phyloP scores from a whole-genome alignment of 106 monocot genomes.

The Cymbidium sinense region DNA sequence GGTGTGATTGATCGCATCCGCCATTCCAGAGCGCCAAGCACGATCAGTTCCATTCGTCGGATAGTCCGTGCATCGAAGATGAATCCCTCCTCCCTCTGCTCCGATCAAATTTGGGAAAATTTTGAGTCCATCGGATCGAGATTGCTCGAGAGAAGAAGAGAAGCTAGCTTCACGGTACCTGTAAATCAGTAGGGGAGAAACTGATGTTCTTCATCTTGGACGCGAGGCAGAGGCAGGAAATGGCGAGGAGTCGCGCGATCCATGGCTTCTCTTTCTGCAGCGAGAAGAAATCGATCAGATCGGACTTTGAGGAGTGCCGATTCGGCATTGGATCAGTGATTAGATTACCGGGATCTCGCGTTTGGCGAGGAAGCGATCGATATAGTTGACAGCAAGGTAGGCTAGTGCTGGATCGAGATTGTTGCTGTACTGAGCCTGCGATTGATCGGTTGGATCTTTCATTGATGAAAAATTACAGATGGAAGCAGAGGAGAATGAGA shows the following conservation, averaged over 20 bases:
- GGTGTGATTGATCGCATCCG: constrained; percentile 96
- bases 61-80: constrained; percentile 58
- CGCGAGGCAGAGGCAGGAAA: constrained; percentile 81
- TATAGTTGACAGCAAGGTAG: constrained; percentile 83
- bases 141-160: neutral
- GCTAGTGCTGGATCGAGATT: constrained; percentile 49
- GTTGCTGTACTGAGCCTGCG: constrained; percentile 43
- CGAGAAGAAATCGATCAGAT: constrained; percentile 8
- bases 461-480: neutral
- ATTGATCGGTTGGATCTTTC: neutral
- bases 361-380: constrained; percentile 77
- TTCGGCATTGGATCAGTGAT: neutral
- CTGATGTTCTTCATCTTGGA: constrained; percentile 72
- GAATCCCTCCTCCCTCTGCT: constrained; percentile 42
- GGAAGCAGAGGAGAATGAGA: neutral
- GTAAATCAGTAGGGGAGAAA: constrained; percentile 43
- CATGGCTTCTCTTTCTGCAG: constrained; percentile 69
- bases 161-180: constrained; percentile 27
- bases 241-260: constrained; percentile 60
- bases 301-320: neutral
- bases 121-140: neutral
- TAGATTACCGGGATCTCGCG: constrained; percentile 43
- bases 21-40: constrained; percentile 72
- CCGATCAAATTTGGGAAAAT: neutral
- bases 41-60: constrained; percentile 71